phyloP scores from a whole-genome alignment of 2,329 filamentous ascomycete species.

The Colletotrichum filicis region DNA sequence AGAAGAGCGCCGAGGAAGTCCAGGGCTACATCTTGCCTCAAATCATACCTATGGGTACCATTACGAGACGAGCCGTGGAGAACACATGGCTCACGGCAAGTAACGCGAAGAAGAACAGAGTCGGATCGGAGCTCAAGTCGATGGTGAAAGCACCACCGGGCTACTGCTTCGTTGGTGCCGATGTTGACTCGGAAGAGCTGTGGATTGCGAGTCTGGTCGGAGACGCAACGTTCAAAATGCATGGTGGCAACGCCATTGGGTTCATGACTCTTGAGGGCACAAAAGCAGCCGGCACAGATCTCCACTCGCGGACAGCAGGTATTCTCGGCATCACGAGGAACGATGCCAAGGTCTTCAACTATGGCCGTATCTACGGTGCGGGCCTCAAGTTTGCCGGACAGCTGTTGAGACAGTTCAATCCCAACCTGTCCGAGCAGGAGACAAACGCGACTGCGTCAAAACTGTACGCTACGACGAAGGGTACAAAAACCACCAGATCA shows the following conservation, averaged over 20 bases:
- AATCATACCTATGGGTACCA: conserved; percentile 97
- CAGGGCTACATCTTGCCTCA: conserved; percentile 93
- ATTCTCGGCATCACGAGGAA: conserved; percentile 96
- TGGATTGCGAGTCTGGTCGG: conserved; percentile 98
- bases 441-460: conserved; percentile 80
- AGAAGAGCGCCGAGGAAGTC: conserved; percentile 37
- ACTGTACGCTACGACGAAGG: conserved; percentile 91
- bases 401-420: conserved; percentile 93
- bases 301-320: conserved; percentile 91
- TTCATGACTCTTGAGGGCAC: conserved; percentile 99
- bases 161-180: conserved; percentile 94
- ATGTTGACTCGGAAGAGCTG: conserved; percentile 96
- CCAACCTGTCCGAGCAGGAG: conserved; percentile 80
- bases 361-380: conserved; percentile 98
- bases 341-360: conserved; percentile 98
- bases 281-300: conserved; percentile 91
- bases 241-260: conserved; percentile 95
- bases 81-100: conserved; percentile 99
- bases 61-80: conserved; percentile 92
- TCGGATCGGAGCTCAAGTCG: conserved; percentile 95
- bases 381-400: conserved; percentile 93
- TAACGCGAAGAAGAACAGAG: conserved; percentile 95
- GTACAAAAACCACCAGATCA: conserved; percentile 83
- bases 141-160: conserved; percentile 94
- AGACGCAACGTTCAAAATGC: conserved; percentile 92